Base-by-base conservation (phyloP, 2,329 filamentous ascomycete genomes). In the Monilinia fructigena region DNA sequence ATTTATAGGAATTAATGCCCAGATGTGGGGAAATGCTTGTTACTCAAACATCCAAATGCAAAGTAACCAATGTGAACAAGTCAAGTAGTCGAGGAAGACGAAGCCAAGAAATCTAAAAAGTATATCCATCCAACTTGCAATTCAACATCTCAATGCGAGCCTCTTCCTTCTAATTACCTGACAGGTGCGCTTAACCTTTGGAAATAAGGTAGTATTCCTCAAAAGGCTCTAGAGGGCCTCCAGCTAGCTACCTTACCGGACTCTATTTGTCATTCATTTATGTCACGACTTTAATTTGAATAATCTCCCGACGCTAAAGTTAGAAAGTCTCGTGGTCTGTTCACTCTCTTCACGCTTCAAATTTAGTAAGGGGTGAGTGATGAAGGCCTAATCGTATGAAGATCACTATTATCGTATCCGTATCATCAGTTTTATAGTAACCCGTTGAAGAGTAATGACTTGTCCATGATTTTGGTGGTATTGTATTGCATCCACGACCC, bases 11-110 rank as follows among this genome's bases (percentile, higher is more conserved):
- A 50, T 26, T n/a, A 50, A 50, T 26, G 58, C 47, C 45, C 50
- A 61, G 58, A 61, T 61, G 58, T 48, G 58, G 58, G 58, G 58
- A 61, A 61, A 60, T 60, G 58, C 58, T 60, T 60, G 58, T 35
- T 35, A 35, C 31, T 35, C 7, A 8, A 35, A 45, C 18, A 20
- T 47, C 26, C 3, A 12, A 10, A 38, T 50, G 28, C 28, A 48
- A 23, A 3, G 26, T 20, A 23, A 28, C 42, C 42, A 56, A 40
- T 14, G 14, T 28, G 55, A 45, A 23, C 23, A 18, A 58, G 10
- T 8, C 3, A 7, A 35, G 31, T 35, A 35, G 5, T n/a, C 18
- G 45, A 47, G 18, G 45, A 47, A 48, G 20, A 11, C 8, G 35
- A 59, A 42, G 42, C 8, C 2, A 23, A 48, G 11, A 18, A 35